phyloP scores from a whole-genome alignment of 495 filamentous ascomycete species.

The Podospora tetraspora region DNA sequence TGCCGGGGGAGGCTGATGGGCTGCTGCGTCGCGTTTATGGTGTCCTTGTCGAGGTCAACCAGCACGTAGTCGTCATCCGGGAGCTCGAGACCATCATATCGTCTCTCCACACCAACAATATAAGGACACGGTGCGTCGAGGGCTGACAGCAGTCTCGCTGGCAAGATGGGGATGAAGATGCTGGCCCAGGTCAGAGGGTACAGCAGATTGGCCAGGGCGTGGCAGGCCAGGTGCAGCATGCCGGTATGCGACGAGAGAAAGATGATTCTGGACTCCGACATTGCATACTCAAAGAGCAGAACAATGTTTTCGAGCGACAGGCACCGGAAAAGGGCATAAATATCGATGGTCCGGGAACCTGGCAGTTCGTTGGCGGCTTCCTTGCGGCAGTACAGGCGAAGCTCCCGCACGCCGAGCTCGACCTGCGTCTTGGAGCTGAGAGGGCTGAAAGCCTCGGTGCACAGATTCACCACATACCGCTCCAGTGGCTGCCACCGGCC shows the following conservation, averaged over 20 bases:
- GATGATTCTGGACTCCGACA: conserved; percentile 93
- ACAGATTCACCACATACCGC: conserved; percentile 95
- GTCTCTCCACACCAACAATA: conserved; percentile 88
- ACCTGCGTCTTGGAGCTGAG: conserved; percentile 93
- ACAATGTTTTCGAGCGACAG: conserved; percentile 88
- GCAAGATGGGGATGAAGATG: conserved; percentile 88
- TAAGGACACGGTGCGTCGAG: conserved; percentile 95
- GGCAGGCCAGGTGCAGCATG: conserved; percentile 89
- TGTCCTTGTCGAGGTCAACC: conserved; percentile 86
- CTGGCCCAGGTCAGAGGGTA: conserved; percentile 91
- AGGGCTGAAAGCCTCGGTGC: conserved; percentile 88
- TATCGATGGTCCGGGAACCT: conserved; percentile 82
- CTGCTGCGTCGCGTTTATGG: conserved; percentile 71
- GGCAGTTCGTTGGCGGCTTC: conserved; percentile 93
- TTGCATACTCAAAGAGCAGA: conserved; percentile 84
- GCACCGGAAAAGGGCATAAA: conserved; percentile 88
- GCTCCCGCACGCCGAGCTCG: conserved; percentile 81
- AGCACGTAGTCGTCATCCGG: conserved; percentile 96
- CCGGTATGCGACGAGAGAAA: conserved; percentile 90
- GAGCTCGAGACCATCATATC: conserved; percentile 86
- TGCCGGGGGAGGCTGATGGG: conserved; percentile 78
- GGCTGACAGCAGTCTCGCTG: conserved; percentile 78
- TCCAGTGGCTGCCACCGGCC: conserved; percentile 97
- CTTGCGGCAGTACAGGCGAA: conserved; percentile 86
- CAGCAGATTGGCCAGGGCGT: conserved; percentile 73